A percentile compares a stretch with the other conserved stretches of the same genome.
Evolutionary conservation across 2,329 filamentous ascomycete species (phyloP).

Genomic region (Clonostachys solani): DNA sequence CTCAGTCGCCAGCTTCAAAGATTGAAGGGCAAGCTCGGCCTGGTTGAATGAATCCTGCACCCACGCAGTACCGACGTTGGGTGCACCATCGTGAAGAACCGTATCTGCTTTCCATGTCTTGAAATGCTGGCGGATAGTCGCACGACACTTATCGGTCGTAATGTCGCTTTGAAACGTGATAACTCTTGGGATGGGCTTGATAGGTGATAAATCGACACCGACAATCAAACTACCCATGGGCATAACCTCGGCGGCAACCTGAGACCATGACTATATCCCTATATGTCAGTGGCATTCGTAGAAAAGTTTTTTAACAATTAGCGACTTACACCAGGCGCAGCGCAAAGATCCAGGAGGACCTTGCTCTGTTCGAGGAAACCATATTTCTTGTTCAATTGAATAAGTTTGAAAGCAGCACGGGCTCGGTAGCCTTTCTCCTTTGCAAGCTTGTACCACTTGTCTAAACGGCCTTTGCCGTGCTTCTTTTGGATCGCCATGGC

Average conservation of each 20-base stretch:
- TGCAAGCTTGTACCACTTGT: constrained; percentile 98
- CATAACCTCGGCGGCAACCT: constrained; percentile 95
- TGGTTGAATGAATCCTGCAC: constrained; percentile 98
- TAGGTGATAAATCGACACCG: constrained; percentile 89
- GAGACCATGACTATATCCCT: constrained; percentile 73
- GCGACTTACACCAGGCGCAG: constrained; percentile 77
- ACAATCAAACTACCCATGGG: constrained; percentile 85
- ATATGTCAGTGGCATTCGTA: constrained; percentile 15
- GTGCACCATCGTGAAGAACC: constrained; percentile 93
- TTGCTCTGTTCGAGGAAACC: constrained; percentile 95
- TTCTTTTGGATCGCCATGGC: constrained; percentile 97
- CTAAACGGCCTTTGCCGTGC: constrained; percentile 95
- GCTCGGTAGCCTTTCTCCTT: constrained; percentile 98
- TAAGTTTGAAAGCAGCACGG: constrained; percentile 94
- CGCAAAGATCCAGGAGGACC: constrained; percentile 95
- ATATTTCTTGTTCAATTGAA: constrained; percentile 99
- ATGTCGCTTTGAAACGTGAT: constrained; percentile 98
- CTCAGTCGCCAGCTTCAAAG: constrained; percentile 89
- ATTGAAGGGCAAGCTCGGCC: constrained; percentile 85
- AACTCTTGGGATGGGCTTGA: constrained; percentile 90
- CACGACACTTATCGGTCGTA: constrained; percentile 91
- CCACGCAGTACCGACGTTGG: constrained; percentile 97
- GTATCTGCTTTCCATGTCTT: constrained; percentile 97
- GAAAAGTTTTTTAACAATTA: neutral
- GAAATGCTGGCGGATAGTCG: constrained; percentile 82